Conservation (phyloP, 768 basidiomycete genomes). For the Pholiota conissans region DNA sequence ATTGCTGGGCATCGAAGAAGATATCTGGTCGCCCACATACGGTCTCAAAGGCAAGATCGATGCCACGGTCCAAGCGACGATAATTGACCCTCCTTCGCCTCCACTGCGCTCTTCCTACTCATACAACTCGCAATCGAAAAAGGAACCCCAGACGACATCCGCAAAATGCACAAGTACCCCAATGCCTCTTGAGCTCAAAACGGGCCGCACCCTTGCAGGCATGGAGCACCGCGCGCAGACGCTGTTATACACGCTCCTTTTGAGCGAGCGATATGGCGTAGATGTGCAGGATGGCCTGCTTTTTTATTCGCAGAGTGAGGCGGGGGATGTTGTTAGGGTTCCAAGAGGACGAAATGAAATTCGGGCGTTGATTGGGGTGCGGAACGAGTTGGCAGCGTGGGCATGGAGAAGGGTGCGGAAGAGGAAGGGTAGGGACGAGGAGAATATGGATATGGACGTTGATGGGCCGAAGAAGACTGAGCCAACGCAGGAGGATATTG, state of each 20-base stretch:
- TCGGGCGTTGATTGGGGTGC: conserved; percentile 71
- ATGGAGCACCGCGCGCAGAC: conserved; percentile 98
- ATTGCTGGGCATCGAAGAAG: conserved; percentile 90
- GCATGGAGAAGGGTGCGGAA: conserved; percentile 53
- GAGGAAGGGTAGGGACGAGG: conserved; percentile 14
- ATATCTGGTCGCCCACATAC: conserved; percentile 95
- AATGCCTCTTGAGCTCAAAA: conserved; percentile 95
- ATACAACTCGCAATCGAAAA: not conserved
- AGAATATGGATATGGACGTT: conserved; percentile 15
- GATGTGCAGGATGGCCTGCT: conserved; percentile 82
- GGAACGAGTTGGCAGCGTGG: conserved; percentile 85
- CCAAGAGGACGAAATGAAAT: conserved; percentile 81
- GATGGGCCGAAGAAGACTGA: not conserved
- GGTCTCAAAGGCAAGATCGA: conserved; percentile 97
- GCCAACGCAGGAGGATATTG: conserved; percentile 23
- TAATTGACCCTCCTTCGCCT: conserved; percentile 40
- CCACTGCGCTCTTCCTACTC: not conserved
- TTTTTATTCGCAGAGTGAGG: conserved; percentile 92
- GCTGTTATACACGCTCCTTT: conserved; percentile 91
- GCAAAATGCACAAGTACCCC: conserved; percentile 32
- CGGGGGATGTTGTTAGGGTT: conserved; percentile 69
- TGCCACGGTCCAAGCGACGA: conserved; percentile 74
- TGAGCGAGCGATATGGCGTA: conserved; percentile 87
- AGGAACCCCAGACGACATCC: not conserved
- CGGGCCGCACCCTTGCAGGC: conserved; percentile 70